Base-by-base conservation (phyloP, 1,284 basidiomycete species). In the Ustilago loliicola region DNA sequence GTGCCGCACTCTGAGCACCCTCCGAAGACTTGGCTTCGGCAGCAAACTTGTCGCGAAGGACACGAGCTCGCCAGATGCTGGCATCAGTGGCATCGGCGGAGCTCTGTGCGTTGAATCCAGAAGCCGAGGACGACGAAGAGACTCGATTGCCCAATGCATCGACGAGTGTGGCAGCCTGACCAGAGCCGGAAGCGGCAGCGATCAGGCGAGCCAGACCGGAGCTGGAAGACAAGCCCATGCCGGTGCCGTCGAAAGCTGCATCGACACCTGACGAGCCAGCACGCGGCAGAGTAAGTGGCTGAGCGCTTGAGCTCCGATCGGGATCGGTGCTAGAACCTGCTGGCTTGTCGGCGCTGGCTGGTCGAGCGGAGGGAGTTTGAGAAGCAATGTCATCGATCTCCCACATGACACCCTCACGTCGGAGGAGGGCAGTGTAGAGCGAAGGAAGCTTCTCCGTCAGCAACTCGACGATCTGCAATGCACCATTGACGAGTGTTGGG, bases 261-360 rank as follows among this genome's bases (percentile, higher is more conserved):
- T 65, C 61, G 29, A 54, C 45, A 10, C 53, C 53, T 17, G 47
- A 51, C 3, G 60, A 17, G 27, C 57, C 61, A n/a, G 66, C 36
- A 7, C 74, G 65, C 0, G 69, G 69, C 27, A 72, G 54, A 32
- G 61, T 72, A 29, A 72, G 21, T 5, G 65, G 58, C 56, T 68
- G 65, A 6, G 59, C 61, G 23, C 42, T 61, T 2, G 58, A 48
- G 63, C 67, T 47, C 57, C 34, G 47, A 19, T 86, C 93, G 93
- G 7, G 94, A 93, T 75, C 98, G 91, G 32, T 40, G 58, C 17
- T 7, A 11, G 56, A 50, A 7, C 25, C 96, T 96, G 86, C 93
- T 93, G 6, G 94, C 93, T 76, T 98, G 91, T 8, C 96, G 94
- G 19, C 25, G 34, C 55, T 62, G 19, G 64, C 96, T 93, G 82